These are phyloP conservation scores for Daldinia vernicosa DNA, from an alignment of 495 filamentous ascomycete species.

Conservation along the genomic window DNA sequence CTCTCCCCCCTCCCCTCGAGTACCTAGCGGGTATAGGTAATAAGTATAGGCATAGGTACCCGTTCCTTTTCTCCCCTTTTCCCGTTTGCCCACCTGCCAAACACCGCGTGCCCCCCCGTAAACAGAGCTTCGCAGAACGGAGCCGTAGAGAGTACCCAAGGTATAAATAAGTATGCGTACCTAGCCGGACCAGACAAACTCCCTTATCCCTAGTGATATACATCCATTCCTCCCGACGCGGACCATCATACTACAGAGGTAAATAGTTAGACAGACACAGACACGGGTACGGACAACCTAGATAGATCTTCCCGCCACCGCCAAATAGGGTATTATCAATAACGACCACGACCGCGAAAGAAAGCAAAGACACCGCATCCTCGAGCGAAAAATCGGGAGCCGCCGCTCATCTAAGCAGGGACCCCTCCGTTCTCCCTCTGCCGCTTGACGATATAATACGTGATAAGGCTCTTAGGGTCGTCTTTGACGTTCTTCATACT, in stretches of 20 bases:
- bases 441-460: slow-evolving; percentile 81
- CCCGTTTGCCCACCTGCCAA: not conserved
- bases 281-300: too few species aligned
- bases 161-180: too few species aligned
- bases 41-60: not conserved
- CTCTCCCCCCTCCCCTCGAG: not conserved
- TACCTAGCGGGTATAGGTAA: slow-evolving; percentile 1
- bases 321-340: not conserved
- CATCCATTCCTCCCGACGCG: too few species aligned
- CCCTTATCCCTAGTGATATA: too few species aligned
- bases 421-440: slow-evolving; percentile 55
- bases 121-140: not conserved
- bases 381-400: not conserved
- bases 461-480: slow-evolving; percentile 76
- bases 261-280: too few species aligned
- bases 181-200: too few species aligned
- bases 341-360: not conserved
- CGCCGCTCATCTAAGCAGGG: slow-evolving; percentile 2
- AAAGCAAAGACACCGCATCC: not conserved
- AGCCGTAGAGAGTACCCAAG: too few species aligned
- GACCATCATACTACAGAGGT: too few species aligned
- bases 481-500: slow-evolving; percentile 69
- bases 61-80: not conserved
- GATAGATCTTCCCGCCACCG: not conserved
- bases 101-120: too few species aligned